A percentile compares a stretch with the other conserved stretches of the same genome.
phyloP scores from a whole-genome alignment of 2,329 filamentous ascomycete genomes.

The Aulographum hederae region DNA sequence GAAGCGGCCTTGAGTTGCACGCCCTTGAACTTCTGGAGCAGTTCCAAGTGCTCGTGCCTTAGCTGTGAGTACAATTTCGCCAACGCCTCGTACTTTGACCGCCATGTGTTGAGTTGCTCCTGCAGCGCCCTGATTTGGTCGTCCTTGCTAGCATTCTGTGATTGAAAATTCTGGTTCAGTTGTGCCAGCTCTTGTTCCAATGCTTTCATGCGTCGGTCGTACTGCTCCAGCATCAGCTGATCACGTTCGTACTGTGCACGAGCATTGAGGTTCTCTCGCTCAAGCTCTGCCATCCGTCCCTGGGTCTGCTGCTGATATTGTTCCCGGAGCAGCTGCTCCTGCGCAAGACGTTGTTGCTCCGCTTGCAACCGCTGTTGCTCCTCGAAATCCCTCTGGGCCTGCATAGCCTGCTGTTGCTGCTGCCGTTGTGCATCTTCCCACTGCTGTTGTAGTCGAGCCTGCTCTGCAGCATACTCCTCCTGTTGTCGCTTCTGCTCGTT shows the following conservation, averaged over 20 bases:
- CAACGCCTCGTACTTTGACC: slow-evolving; percentile 87
- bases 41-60: slow-evolving; percentile 82
- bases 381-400: slow-evolving; percentile 88
- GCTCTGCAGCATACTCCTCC: slow-evolving; percentile 87
- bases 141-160: slow-evolving; percentile 78
- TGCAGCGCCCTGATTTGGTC: slow-evolving; percentile 86
- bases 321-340: slow-evolving; percentile 74
- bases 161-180: slow-evolving; percentile 63
- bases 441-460: slow-evolving; percentile 70
- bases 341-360: slow-evolving; percentile 78
- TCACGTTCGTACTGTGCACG: slow-evolving; percentile 93
- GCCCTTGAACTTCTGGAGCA: slow-evolving; percentile 89
- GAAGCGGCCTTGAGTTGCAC: slow-evolving; percentile 94
- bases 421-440: slow-evolving; percentile 65
- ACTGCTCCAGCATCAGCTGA: slow-evolving; percentile 91
- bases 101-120: slow-evolving; percentile 95
- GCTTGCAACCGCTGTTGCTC: slow-evolving; percentile 76
- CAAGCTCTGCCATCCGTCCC: slow-evolving; percentile 84
- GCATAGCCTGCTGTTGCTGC: slow-evolving; percentile 66
- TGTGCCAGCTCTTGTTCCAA: slow-evolving; percentile 74
- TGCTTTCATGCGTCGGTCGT: slow-evolving; percentile 81
- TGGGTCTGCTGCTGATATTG: slow-evolving; percentile 90
- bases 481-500: slow-evolving; percentile 81
- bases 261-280: slow-evolving; percentile 87
- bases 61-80: slow-evolving; percentile 96